These are phyloP conservation scores for Fusarium sambucinum DNA, from an alignment of 2,329 filamentous ascomycete genomes.

Conservation along the genomic window DNA sequence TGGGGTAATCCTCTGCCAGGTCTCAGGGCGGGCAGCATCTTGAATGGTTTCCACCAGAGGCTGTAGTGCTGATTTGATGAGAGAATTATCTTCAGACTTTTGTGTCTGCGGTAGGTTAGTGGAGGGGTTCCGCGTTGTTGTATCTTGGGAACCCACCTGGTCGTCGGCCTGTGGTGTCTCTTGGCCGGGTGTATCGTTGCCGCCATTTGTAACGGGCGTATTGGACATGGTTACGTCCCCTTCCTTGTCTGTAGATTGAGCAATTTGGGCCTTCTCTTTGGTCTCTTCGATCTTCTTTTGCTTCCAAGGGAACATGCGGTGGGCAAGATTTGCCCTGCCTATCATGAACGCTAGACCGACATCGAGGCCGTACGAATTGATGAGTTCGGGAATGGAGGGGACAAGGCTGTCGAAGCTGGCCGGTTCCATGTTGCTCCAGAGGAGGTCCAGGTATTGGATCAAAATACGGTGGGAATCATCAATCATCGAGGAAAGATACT, in stretches of 20 bases:
- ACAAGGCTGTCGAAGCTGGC: constrained; percentile 83
- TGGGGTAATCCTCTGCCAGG: constrained; percentile 78
- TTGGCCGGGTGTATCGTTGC: constrained; percentile 45
- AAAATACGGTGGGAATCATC: constrained; percentile 91
- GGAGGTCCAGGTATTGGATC: constrained; percentile 87
- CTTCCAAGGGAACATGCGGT: constrained; percentile 66
- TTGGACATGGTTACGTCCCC: constrained; percentile 68
- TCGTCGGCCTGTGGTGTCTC: constrained; percentile 49
- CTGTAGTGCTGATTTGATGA: constrained; percentile 64
- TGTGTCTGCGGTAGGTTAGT: constrained; percentile 47
- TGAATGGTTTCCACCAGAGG: constrained; percentile 78
- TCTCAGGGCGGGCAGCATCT: constrained; percentile 68
- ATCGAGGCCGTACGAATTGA: constrained; percentile 83
- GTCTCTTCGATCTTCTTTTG: constrained; percentile 50
- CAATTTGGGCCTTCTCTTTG: constrained; percentile 48
- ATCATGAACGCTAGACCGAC: constrained; percentile 88
- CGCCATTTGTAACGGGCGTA: constrained; percentile 48
- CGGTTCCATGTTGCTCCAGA: constrained; percentile 81
- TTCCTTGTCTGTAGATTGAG: constrained; percentile 60
- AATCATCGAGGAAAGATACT: constrained; percentile 86
- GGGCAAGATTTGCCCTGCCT: constrained; percentile 78
- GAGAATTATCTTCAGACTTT: constrained; percentile 53
- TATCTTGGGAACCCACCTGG: constrained; percentile 49
- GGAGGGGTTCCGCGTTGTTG: constrained; percentile 20
- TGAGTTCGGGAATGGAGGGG: constrained; percentile 78